These are phyloP conservation scores for Rostrohypoxylon terebratum DNA, from an alignment of 495 filamentous ascomycete genomes.

Conservation along the genomic window DNA sequence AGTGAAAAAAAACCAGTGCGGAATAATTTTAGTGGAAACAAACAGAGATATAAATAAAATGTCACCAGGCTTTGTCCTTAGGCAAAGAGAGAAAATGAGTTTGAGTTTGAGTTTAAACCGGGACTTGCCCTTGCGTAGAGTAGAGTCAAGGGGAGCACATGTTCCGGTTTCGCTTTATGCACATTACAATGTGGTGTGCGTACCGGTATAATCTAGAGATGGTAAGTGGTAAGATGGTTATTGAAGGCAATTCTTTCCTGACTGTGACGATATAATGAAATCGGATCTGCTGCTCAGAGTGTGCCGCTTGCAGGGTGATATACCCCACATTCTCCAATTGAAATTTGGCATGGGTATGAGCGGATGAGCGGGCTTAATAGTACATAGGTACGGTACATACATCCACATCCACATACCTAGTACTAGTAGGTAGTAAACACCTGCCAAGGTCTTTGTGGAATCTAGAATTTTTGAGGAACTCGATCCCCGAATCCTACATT, in stretches of 20 bases:
- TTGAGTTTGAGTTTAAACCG: slow-evolving; percentile 12
- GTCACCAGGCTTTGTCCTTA: background rate
- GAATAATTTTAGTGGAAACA: slow-evolving; percentile 3
- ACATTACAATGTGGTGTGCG: background rate
- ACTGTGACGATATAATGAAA: slow-evolving; percentile 26
- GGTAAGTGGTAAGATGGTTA: slow-evolving; percentile 1
- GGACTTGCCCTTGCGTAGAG: slow-evolving; percentile 18
- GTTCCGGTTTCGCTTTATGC: slow-evolving; percentile 40
- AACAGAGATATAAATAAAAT: background rate
- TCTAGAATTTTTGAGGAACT: background rate
- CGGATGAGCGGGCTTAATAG: slow-evolving; percentile 4
- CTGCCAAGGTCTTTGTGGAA: background rate
- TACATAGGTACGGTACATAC: slow-evolving; percentile 10
- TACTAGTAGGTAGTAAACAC: no score
- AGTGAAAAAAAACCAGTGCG: slow-evolving; percentile 23
- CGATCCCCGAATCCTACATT: background rate
- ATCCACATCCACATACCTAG: no score
- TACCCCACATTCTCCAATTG: slow-evolving; percentile 44
- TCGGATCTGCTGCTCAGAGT: slow-evolving; percentile 33
- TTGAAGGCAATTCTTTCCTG: slow-evolving; percentile 17
- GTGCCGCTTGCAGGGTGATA: slow-evolving; percentile 13
- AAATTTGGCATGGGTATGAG: slow-evolving; percentile 21
- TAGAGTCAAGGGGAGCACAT: slow-evolving; percentile 26
- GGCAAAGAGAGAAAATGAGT: slow-evolving; percentile 1
- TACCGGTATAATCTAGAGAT: background rate